Evolutionary conservation across 2,329 filamentous ascomycete species (phyloP), one percentile per base, ranked within the genome.

Genomic region (Hymenoscyphus scutula): DNA sequence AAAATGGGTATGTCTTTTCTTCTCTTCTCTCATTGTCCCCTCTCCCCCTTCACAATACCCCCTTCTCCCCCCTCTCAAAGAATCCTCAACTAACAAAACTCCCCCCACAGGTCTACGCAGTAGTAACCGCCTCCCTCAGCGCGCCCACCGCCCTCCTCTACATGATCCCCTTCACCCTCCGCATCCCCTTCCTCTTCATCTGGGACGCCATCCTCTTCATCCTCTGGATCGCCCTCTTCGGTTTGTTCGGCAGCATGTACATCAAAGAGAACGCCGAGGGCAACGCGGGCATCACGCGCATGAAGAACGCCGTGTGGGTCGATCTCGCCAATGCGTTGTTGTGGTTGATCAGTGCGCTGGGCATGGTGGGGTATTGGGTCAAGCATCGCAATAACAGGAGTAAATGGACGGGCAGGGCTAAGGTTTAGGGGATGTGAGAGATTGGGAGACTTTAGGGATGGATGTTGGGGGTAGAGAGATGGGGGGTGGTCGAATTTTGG

Each of bases 261-360:
- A 89, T 96, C 73, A 76, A 84, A 60, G 87, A 87, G 70, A 75
- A 91, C 63, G 75, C 87, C 0, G 80, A 89, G 73, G 87, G 86
- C 15, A 82, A 90, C 72, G 70, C 71, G 48, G 86, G 82, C 57
- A 82, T 94, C 62, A 78, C 80, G 68, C 83, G 90, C 62, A 96
- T 97, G 92, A 92, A 92, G 78, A 87, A 88, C 72, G 90, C 91
- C 5, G 90, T 95, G 17, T 96, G 91, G 90, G 81, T 96, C 54
- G 89, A 94, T 74, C 76, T 96, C 58, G 79, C 84, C 55, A 91
- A 89, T 74, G 83, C 91, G 74, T 73, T 91, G 15, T 80, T 97
- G 58, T 97, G 92, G 92, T 77, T 92, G 57, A 75, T 88, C 55
- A 87, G 85, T 2, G 82, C 84, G 3, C 63, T 83, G 13, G 84